These are phyloP conservation scores for Sphaerulina vaccinii DNA, from an alignment of 2,329 filamentous ascomycete species.

Conservation along the genomic window DNA sequence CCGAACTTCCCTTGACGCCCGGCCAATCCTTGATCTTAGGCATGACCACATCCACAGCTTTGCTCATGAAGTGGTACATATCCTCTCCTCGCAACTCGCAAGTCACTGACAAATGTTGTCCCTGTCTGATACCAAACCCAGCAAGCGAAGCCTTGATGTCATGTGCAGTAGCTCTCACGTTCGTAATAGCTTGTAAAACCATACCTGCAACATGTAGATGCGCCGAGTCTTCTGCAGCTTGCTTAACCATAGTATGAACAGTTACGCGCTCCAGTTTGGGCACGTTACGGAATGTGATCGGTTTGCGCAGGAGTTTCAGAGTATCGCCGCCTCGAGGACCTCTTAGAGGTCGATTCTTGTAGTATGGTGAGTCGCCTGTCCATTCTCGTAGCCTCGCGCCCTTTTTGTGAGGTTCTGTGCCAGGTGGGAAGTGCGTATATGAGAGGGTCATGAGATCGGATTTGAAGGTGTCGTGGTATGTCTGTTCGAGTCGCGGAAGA, in stretches of 20 bases:
- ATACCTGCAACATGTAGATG: constrained; percentile 80
- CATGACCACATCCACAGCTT: constrained; percentile 84
- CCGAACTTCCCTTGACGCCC: constrained; percentile 72
- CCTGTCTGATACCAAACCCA: constrained; percentile 71
- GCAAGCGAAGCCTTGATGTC: constrained; percentile 68
- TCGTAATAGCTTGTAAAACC: constrained; percentile 80
- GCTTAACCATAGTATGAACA: constrained; percentile 71
- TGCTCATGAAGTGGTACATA: constrained; percentile 88
- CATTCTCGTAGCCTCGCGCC: constrained; percentile 73
- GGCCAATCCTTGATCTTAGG: constrained; percentile 96
- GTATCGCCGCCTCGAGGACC: constrained; percentile 77
- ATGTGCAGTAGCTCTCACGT: constrained; percentile 69
- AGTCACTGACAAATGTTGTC: constrained; percentile 73
- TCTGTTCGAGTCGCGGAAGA: constrained; percentile 81
- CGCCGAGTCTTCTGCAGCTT: constrained; percentile 67
- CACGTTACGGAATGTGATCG: constrained; percentile 76
- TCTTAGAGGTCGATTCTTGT: constrained; percentile 82
- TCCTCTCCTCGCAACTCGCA: constrained; percentile 73
- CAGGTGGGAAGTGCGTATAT: constrained; percentile 82
- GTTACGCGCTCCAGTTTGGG: constrained; percentile 79
- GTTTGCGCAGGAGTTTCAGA: constrained; percentile 66
- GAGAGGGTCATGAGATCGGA: constrained; percentile 84
- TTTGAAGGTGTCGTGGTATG: constrained; percentile 81
- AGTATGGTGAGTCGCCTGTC: constrained; percentile 90
- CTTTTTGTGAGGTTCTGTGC: constrained; percentile 59